Percentiles rank a stretch among this genome's conserved stretches.
Evolutionary conservation across 352 stramenopile genomes (phyloP).

Genomic region (Globisporangium solare): DNA sequence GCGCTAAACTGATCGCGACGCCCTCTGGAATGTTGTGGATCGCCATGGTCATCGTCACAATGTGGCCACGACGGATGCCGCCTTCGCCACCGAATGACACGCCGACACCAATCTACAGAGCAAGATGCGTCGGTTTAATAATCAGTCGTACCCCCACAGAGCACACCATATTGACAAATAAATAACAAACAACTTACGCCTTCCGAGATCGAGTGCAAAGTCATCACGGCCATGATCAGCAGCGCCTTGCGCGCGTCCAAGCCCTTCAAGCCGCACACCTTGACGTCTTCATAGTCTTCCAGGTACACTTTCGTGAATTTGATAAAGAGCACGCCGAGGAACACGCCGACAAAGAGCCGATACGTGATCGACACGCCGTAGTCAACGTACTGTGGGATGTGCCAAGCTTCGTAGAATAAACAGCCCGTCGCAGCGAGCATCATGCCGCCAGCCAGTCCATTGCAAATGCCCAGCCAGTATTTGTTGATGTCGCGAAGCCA

Average conservation of each 20-base stretch:
- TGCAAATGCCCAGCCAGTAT: constrained; percentile 94
- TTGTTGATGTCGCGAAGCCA: constrained; percentile 91
- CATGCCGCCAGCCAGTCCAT: constrained; percentile 96
- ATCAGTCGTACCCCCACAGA: neutral
- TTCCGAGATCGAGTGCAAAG: constrained; percentile 97
- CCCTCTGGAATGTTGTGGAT: constrained; percentile 99
- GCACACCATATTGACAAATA: neutral
- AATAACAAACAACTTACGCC: constrained; percentile 57
- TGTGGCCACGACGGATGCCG: constrained; percentile 92
- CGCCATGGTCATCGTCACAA: constrained; percentile 96
- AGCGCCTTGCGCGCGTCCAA: constrained; percentile 91
- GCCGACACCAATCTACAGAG: constrained; percentile 87
- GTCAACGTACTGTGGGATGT: constrained; percentile 63
- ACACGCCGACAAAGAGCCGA: constrained; percentile 84
- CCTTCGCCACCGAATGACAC: constrained; percentile 95
- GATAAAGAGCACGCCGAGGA: constrained; percentile 96
- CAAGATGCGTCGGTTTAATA: neutral
- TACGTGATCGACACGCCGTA: constrained; percentile 68
- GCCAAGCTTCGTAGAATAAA: constrained; percentile 92
- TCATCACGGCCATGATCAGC: constrained; percentile 99
- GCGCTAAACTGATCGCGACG: constrained; percentile 93
- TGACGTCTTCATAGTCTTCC: constrained; percentile 94
- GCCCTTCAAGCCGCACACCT: constrained; percentile 72
- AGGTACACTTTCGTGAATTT: constrained; percentile 93
- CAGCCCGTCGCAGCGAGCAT: constrained; percentile 96